Percentiles rank a stretch among this genome's conserved stretches.
Conservation (phyloP, 345 rosid genomes). For the Heritiera littoralis region DNA sequence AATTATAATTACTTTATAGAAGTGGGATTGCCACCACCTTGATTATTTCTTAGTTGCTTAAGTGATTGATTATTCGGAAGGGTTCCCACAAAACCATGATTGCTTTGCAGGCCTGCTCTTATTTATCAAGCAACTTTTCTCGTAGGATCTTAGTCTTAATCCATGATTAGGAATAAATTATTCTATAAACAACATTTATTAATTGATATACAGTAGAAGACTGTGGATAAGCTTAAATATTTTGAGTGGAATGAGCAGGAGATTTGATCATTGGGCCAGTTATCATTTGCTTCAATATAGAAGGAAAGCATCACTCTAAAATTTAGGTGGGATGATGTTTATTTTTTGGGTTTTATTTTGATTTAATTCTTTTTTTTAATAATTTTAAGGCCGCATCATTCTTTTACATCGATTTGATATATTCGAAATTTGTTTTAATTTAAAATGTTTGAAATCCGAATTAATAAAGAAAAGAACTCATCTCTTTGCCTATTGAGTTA, state of each 20-base stretch:
- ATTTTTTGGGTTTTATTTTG: too few species aligned
- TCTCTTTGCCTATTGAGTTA: too few species aligned
- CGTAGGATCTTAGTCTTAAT: background rate
- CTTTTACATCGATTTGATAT: too few species aligned
- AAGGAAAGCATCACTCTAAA: background rate
- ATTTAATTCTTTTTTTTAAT: too few species aligned
- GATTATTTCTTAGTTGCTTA: conserved; percentile 11
- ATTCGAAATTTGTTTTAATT: too few species aligned
- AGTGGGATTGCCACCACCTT: conserved; percentile 40
- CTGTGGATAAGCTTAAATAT: conserved; percentile 29
- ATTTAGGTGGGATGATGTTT: background rate
- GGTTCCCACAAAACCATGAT: conserved; percentile 26
- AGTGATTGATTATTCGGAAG: conserved; percentile 20
- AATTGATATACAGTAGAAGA: conserved; percentile 13
- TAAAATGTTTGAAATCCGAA: too few species aligned
- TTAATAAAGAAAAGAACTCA: too few species aligned
- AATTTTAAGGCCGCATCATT: too few species aligned
- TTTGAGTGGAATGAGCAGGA: conserved; percentile 22
- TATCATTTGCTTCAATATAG: conserved; percentile 17
- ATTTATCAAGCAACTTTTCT: conserved; percentile 15
- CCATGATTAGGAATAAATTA: background rate
- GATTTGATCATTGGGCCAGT: conserved; percentile 5
- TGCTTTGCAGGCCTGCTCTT: conserved; percentile 22
- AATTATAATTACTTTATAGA: conserved; percentile 19
- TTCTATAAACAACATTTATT: background rate